Conservation (phyloP, 768 basidiomycete genomes). For the Russula foetens region DNA sequence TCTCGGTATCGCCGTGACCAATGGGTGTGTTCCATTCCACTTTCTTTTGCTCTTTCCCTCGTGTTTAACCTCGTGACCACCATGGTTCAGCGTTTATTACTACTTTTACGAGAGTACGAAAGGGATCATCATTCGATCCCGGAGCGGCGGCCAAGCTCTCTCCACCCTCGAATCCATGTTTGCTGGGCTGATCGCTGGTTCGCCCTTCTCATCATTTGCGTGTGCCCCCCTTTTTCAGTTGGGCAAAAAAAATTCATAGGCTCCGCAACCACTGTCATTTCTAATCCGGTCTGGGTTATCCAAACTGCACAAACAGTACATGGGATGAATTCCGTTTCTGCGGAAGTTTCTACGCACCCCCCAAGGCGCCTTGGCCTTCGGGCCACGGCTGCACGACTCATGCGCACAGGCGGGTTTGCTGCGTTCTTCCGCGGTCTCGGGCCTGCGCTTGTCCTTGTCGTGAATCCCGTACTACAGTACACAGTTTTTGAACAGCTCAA, state of each 20-base stretch:
- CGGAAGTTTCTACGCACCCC: conserved; percentile 20
- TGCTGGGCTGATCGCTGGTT: conserved; percentile 81
- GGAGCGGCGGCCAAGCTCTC: conserved; percentile 57
- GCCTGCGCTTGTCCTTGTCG: conserved; percentile 86
- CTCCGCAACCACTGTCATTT: conserved; percentile 78
- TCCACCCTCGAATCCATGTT: conserved; percentile 85
- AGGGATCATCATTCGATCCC: conserved; percentile 45
- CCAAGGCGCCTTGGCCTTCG: conserved; percentile 51
- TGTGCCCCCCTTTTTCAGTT: background rate
- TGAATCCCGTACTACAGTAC: conserved; percentile 93
- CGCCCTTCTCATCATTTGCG: conserved; percentile 8
- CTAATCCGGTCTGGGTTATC: conserved; percentile 96
- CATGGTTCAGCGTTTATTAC: conserved; percentile 67
- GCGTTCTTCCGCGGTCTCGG: conserved; percentile 92
- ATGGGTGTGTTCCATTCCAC: conserved; percentile 50
- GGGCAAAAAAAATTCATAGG: conserved; percentile 37
- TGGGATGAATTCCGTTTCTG: conserved; percentile 32
- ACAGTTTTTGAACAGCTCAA: conserved; percentile 95
- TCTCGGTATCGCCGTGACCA: conserved; percentile 87
- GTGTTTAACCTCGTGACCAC: background rate
- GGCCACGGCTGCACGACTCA: conserved; percentile 59
- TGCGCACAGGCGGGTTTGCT: conserved; percentile 64
- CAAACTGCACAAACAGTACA: conserved; percentile 83
- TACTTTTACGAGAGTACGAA: conserved; percentile 79
- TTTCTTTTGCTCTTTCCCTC: background rate